Evolutionary conservation across 2,329 filamentous ascomycete genomes (phyloP), one percentile per base, ranked within the genome.

Genomic region (Calonectria crousiana): DNA sequence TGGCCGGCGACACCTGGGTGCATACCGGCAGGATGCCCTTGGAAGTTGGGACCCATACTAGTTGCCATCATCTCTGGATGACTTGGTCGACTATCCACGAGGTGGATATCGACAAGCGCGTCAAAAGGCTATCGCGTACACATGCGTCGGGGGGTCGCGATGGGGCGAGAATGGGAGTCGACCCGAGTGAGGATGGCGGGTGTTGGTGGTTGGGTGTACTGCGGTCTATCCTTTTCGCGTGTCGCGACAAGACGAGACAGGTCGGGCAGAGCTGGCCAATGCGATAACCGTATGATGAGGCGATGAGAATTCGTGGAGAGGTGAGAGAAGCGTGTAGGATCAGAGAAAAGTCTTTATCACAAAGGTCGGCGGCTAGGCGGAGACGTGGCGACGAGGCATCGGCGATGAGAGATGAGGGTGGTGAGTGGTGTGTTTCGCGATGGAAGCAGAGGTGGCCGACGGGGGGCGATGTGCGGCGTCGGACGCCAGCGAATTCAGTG

Each of bases 1-100:
- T 93, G 92, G 41, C 91, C 91, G 49, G 90, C 90, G 78, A 93
- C 91, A 78, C 92, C 93, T 76, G 93, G 92, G 83, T 94, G 93
- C 91, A 95, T 94, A 82, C 88, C 91, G 81, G 88, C 91, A 78
- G 92, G 92, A 87, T 95, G 93, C 84, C 93, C 92, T 82, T 87
- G 85, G 81, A 92, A 94, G 81, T 90, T 88, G 79, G 90, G 90
- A 77, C 87, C 88, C 86, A 93, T 91, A 85, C 90, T 92, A 76
- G 84, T 82, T 79, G 92, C 90, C 93, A 95, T 95, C 93, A 94
- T 95, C 82, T 87, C 82, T 79, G 53, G 69, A 66, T 56, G 69
- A 77, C 71, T 74, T 68, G 80, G 87, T 86, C 89, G 88, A 88
- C 83, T 87, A 89, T 88, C 89, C 90, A 91, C 90, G 80, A 80